Conservation (phyloP, 768 basidiomycete species). For the Pisolithus tinctorius region DNA sequence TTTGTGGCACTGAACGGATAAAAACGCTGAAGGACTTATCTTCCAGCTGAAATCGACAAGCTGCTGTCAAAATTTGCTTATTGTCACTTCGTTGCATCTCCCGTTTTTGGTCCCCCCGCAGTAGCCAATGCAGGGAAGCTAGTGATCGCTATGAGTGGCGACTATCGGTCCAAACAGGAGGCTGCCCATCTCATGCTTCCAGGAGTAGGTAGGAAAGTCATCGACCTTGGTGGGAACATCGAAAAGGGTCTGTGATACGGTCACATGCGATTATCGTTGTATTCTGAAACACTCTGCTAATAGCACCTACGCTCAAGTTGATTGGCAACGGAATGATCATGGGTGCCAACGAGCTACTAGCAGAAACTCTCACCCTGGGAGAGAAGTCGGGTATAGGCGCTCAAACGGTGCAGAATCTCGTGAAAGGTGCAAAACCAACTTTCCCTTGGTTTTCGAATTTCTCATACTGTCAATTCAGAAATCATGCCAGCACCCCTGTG, state of each 20-base stretch:
- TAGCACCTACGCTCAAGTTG: constrained; percentile 68
- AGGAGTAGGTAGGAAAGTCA: constrained; percentile 65
- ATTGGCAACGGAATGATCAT: constrained; percentile 76
- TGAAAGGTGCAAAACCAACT: constrained; percentile 43
- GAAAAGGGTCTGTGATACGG: constrained; percentile 53
- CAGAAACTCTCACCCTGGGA: constrained; percentile 78
- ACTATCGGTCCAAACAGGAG: constrained; percentile 76
- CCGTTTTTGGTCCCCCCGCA: constrained; percentile 69
- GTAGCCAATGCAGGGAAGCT: constrained; percentile 62
- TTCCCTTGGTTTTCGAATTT: neutral
- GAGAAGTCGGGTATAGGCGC: constrained; percentile 79
- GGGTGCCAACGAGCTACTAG: constrained; percentile 70
- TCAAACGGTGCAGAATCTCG: constrained; percentile 44
- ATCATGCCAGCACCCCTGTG: constrained; percentile 62
- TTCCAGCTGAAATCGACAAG: constrained; percentile 59
- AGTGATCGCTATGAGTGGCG: constrained; percentile 72
- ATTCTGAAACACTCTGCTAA: neutral
- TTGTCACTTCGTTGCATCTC: constrained; percentile 63
- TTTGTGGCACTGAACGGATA: neutral
- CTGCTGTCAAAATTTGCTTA: constrained; percentile 53
- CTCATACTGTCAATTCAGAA: constrained; percentile 33
- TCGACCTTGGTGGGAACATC: constrained; percentile 80
- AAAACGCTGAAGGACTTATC: neutral
- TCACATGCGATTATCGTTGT: neutral
- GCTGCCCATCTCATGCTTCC: constrained; percentile 75